These are phyloP conservation scores for Aegilops tauschii DNA, from an alignment of 176 grass and related monocot genomes.

Conservation along the genomic window DNA sequence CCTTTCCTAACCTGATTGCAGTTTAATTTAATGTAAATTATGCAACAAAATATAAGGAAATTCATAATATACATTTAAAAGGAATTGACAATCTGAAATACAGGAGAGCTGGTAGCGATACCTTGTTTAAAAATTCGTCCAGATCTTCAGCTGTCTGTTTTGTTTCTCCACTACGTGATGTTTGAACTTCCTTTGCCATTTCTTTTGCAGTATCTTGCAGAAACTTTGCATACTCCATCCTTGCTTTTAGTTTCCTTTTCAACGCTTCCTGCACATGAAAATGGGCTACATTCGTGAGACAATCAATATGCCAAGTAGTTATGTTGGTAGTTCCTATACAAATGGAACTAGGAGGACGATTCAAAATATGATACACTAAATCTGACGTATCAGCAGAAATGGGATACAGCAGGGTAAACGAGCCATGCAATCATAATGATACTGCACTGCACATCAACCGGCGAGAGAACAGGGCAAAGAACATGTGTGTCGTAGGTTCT, in stretches of 20 bases:
- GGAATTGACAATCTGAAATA: not conserved
- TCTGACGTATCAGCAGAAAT: not conserved
- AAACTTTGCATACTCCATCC: slow-evolving; percentile 96
- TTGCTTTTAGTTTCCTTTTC: slow-evolving; percentile 93
- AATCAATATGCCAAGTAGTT: not conserved
- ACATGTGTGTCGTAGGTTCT: not conserved
- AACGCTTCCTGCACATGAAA: slow-evolving; percentile 65
- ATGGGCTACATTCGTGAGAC: slow-evolving; percentile 6
- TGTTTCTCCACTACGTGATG: slow-evolving; percentile 78
- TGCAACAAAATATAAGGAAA: slow-evolving; percentile 24
- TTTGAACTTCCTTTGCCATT: slow-evolving; percentile 96
- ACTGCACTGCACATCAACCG: not conserved
- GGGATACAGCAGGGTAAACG: not conserved
- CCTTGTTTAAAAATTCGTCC: slow-evolving; percentile 94
- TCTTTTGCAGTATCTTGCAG: slow-evolving; percentile 97
- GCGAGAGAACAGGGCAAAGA: not conserved
- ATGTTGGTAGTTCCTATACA: not conserved
- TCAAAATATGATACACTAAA: slow-evolving; percentile 29
- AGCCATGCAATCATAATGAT: not conserved
- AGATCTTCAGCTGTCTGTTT: slow-evolving; percentile 97
- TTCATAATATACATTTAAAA: not conserved
- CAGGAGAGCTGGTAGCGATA: slow-evolving; percentile 25
- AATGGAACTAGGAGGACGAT: slow-evolving; percentile 11
- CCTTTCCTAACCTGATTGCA: slow-evolving; percentile 82
- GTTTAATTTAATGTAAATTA: slow-evolving; percentile 47